Evolutionary conservation across 1,284 basidiomycete species (phyloP), one percentile per base, ranked within the genome.

Genomic region (Leccinum pseudoinsigne): DNA sequence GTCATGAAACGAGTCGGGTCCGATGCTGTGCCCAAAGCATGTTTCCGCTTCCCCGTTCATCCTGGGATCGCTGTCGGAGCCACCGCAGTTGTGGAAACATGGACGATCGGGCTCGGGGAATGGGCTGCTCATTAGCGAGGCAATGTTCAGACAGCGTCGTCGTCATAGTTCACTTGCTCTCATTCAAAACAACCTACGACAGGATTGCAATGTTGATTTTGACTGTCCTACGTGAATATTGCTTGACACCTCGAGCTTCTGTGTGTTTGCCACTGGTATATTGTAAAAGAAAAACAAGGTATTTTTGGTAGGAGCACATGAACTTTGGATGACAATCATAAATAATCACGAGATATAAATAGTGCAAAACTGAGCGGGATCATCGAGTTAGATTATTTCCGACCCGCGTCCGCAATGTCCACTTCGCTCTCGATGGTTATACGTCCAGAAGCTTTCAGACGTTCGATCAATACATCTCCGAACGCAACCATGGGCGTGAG

Each of bases 401-500:
- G 50, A 34, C n/a, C 58, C 2, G 45, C n/a, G 56, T 67, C 62
- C 2, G 59, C 53, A 14, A 60, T 56, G n/a, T 77, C n/a, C 42
- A 86, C 74, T 63, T 79, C 76, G 67, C 81, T 86, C 57, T 84
- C 80, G 68, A 90, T 84, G 59, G 81, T 73, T 57, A 91, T 83
- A 36, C 77, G 73, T 2, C 83, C 86, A 14, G 80, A 84, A 26
- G 79, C 79, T 66, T 81, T 78, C 62, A 96, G 74, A 21, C 93
- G 81, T 67, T 86, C 81, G 14, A 93, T 77, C 58, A 95, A 72
- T 4, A 84, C 84, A 64, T 89, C 85, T 14, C 93, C 94, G 60
- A 94, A 83, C 1, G 90, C 91, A 2, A 85, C 86, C 68, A 88
- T 84, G 0, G 93, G 86, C 1, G 94, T 96, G 57, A 95, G 79